Evolutionary conservation across 352 stramenopile species (phyloP), one percentile per base, ranked within the genome.

Genomic region (Phytophthora melonis): DNA sequence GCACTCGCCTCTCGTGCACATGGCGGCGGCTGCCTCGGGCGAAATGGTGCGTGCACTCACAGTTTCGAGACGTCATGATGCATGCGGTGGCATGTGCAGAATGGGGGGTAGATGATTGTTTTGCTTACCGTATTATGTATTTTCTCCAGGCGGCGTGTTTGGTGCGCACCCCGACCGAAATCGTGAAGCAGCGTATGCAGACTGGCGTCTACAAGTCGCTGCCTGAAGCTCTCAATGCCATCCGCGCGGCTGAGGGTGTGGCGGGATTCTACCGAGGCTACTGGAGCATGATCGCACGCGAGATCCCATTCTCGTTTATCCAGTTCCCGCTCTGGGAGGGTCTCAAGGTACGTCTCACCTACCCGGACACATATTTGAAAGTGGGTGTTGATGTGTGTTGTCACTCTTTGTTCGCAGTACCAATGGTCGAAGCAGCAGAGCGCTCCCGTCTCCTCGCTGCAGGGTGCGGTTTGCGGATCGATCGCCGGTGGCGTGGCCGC

Each of bases 241-340:
- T 99, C 39, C 70, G 96, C 41, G 84, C 70, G 8, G 88, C 93
- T 41, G 79, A 91, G 68, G 96, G 82, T 27, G 21, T 93, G 23
- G 74, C 83, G 19, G 97, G 97, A 13, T 96, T 99, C 68, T 99
- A 99, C 85, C 88, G 93, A 49, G 98, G 97, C 58, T 99, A 99
- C 84, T 96, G 93, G 68, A 99, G 98, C 59, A 99, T 98, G 72
- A 90, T 99, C n/a, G 91, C 98, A 66, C 89, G 98, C 66, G 98
- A 99, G 75, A 98, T 99, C 64, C 98, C 98, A 5, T 99, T 99
- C 82, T 98, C 97, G 25, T 98, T 99, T 57, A 99, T 99, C 76
- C 97, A 99, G 89, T 99, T 99, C 80, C 97, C 97, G n/a, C 79
- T 99, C 3, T 99, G 98, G 89, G 98, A 99, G 89, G 80, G 86